Conservation (phyloP, 225 moss, liverwort and hornwort species). For the Takakia lepidozioides region DNA sequence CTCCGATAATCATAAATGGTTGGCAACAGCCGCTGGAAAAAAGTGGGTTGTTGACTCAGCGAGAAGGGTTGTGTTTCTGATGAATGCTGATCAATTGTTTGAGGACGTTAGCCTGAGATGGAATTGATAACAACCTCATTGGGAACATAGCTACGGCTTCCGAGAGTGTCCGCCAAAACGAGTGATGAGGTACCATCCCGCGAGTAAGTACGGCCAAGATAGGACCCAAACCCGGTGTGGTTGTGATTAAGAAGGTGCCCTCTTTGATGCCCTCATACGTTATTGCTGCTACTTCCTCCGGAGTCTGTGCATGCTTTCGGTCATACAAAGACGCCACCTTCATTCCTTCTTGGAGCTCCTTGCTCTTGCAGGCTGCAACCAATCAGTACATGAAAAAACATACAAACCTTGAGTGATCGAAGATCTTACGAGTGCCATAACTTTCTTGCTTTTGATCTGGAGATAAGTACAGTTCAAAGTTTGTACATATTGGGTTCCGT, state of each 20-base stretch:
- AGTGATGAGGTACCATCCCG: slow-evolving; percentile 73
- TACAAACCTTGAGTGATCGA: not conserved
- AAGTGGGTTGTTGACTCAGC: too few relatives aligned
- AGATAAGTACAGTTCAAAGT: too few relatives aligned
- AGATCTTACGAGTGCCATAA: not conserved
- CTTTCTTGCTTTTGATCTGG: not conserved
- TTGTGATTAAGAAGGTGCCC: slow-evolving; percentile 64
- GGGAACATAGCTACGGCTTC: slow-evolving; percentile 31
- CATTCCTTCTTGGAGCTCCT: slow-evolving; percentile 68
- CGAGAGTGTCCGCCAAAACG: slow-evolving; percentile 31
- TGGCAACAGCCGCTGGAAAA: too few relatives aligned
- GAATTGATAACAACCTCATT: slow-evolving; percentile 21
- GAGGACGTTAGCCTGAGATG: slow-evolving; percentile 14
- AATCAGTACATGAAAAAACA: too few relatives aligned
- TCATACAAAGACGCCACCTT: slow-evolving; percentile 53
- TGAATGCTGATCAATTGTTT: slow-evolving; percentile 25
- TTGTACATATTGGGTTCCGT: too few relatives aligned
- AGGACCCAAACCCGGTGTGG: slow-evolving; percentile 62
- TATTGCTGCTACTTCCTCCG: slow-evolving; percentile 55
- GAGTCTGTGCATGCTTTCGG: slow-evolving; percentile 52
- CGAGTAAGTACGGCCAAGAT: slow-evolving; percentile 54
- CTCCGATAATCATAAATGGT: too few relatives aligned
- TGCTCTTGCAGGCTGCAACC: slow-evolving; percentile 50
- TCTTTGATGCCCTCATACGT: slow-evolving; percentile 45
- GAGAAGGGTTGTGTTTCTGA: slow-evolving; percentile 23